Evolutionary conservation across 169 alveolate species (phyloP).

Genomic region (Eimeria acervulina): DNA sequence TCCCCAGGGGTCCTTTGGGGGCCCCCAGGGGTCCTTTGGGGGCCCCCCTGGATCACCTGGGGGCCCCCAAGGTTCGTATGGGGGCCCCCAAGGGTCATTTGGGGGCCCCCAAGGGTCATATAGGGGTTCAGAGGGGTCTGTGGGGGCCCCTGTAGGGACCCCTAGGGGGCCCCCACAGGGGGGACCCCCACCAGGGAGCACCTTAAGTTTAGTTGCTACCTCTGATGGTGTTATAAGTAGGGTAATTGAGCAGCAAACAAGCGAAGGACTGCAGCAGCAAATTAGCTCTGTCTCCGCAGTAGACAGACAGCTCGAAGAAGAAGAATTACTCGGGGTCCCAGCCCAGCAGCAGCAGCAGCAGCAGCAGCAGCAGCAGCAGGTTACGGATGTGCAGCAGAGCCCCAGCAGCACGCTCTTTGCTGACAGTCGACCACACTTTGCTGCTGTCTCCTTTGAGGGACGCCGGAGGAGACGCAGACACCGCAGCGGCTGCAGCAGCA

Average conservation of each 20-base stretch:
- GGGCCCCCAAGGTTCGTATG: not conserved
- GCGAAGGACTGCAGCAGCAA: not conserved
- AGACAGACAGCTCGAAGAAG: slow-evolving; percentile 8
- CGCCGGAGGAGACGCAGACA: slow-evolving; percentile 14
- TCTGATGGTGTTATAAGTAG: not conserved
- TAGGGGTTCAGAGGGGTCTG: not conserved
- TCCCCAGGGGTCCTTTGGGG: not conserved
- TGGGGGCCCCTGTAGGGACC: no score
- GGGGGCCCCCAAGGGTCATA: not conserved
- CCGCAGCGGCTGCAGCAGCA: slow-evolving; percentile 29
- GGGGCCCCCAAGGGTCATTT: no score
- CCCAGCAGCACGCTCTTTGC: slow-evolving; percentile 37
- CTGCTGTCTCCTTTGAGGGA: slow-evolving; percentile 8
- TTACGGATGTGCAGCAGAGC: slow-evolving; percentile 35
- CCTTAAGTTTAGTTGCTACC: not conserved
- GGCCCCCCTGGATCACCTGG: not conserved
- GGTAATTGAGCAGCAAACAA: not conserved
- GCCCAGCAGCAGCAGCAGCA: slow-evolving; percentile 45
- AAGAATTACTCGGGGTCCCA: not conserved
- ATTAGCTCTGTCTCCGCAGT: not conserved
- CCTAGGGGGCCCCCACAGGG: no score
- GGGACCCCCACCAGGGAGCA: no score
- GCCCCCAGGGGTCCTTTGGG: no score
- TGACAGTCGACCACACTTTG: not conserved
- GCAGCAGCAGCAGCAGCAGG: slow-evolving; percentile 32